These are phyloP conservation scores for Colletotrichum tropicicola DNA, from an alignment of 2,329 filamentous ascomycete species.

Conservation along the genomic window DNA sequence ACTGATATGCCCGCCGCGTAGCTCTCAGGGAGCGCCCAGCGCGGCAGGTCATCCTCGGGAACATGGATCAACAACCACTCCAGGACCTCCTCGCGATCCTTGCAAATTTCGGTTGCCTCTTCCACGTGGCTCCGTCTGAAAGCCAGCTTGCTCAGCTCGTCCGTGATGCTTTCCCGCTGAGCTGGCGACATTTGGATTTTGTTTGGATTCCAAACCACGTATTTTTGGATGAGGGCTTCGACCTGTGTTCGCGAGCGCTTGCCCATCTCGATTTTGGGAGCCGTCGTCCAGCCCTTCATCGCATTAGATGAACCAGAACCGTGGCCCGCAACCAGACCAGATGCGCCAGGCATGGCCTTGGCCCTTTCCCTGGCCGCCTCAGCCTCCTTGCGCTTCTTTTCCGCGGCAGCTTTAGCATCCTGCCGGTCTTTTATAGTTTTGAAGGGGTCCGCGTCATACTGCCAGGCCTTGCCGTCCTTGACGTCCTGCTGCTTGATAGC, in stretches of 20 bases:
- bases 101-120: constrained; percentile 87
- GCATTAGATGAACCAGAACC: constrained; percentile 53
- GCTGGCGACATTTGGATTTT: constrained; percentile 69
- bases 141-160: constrained; percentile 79
- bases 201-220: constrained; percentile 89
- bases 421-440: constrained; percentile 81
- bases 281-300: constrained; percentile 82
- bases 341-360: constrained; percentile 67
- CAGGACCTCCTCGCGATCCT: constrained; percentile 89
- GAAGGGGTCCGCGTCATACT: constrained; percentile 97
- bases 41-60: constrained; percentile 93
- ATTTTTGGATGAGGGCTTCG: constrained; percentile 79
- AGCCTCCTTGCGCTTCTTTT: constrained; percentile 81
- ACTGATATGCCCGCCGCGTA: constrained; percentile 92
- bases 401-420: constrained; percentile 76
- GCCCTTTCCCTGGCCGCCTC: constrained; percentile 75
- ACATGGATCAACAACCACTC: constrained; percentile 98
- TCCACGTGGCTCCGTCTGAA: constrained; percentile 91
- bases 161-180: constrained; percentile 69
- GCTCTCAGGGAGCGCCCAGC: constrained; percentile 89
- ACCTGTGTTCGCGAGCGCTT: constrained; percentile 80
- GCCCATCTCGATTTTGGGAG: constrained; percentile 94
- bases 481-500: constrained; percentile 83
- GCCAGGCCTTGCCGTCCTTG: constrained; percentile 80
- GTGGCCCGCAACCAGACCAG: constrained; percentile 63